These are phyloP conservation scores for Solanum aculeatissimum DNA, from an alignment of 305 asterid genomes.

Conservation along the genomic window DNA sequence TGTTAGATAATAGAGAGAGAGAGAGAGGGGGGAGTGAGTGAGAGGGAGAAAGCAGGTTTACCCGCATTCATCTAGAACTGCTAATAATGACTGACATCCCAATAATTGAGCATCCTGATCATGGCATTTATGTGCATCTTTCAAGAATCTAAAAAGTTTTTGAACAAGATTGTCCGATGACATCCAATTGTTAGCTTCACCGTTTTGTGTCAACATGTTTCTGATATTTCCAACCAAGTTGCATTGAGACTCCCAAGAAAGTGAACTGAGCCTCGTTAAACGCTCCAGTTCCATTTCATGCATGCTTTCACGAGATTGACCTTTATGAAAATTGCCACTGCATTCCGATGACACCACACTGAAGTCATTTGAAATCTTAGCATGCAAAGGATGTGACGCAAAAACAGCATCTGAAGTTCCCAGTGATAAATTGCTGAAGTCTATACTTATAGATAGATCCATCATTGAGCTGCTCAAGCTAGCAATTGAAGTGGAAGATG, in stretches of 20 bases:
- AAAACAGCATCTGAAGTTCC: conserved; percentile 25
- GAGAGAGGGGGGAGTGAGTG: neutral
- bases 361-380: neutral
- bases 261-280: conserved; percentile 28
- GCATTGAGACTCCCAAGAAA: conserved; percentile 64
- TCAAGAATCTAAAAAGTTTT: conserved; percentile 39
- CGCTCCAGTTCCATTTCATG: conserved; percentile 21
- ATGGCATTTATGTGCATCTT: conserved; percentile 33
- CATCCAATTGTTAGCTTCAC: conserved; percentile 19
- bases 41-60: conserved; percentile 11
- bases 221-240: conserved; percentile 32
- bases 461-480: conserved; percentile 64
- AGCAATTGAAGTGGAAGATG: conserved; percentile 44
- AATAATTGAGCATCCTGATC: conserved; percentile 52
- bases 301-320: neutral
- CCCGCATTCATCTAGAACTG: conserved; percentile 56
- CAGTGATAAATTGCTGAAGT: conserved; percentile 43
- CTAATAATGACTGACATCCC: conserved; percentile 52
- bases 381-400: conserved; percentile 12
- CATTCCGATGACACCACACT: neutral
- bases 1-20: neutral
- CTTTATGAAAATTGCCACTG: neutral
- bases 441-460: conserved; percentile 49
- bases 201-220: conserved; percentile 19
- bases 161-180: conserved; percentile 21